Conservation (phyloP, 331 rosid genomes). For the Malus hybrid region DNA sequence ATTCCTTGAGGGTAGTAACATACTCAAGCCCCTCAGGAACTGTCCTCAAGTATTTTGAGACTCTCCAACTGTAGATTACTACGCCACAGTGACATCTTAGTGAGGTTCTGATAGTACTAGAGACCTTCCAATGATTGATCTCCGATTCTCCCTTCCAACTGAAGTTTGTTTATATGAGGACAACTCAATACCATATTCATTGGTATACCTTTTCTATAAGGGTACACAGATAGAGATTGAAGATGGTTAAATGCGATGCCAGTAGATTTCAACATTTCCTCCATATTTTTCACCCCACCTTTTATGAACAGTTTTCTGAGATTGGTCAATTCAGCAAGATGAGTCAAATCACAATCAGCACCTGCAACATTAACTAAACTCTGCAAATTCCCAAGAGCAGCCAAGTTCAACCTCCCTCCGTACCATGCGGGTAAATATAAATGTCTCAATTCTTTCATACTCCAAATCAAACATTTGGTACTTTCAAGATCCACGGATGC, state of each 20-base stretch:
- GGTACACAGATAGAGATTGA: background rate
- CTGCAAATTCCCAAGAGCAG: background rate
- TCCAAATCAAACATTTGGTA: constrained; percentile 25
- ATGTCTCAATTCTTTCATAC: constrained; percentile 39
- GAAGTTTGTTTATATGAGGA: too few relatives aligned
- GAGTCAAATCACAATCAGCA: background rate
- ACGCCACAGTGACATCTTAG: fast-evolving
- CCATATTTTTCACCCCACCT: background rate
- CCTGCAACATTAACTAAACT: background rate
- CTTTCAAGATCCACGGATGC: too few relatives aligned
- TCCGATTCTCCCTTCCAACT: fast-evolving
- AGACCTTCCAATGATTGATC: constrained; percentile 1
- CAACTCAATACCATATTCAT: too few relatives aligned
- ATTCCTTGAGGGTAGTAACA: too few relatives aligned
- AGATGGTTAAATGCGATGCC: background rate
- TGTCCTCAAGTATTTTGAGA: background rate
- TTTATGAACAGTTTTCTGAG: background rate
- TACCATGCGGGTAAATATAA: constrained; percentile 8
- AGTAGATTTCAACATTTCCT: background rate
- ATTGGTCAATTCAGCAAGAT: background rate
- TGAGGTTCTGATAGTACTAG: constrained; percentile 13
- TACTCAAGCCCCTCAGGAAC: constrained; percentile 41
- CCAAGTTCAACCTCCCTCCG: background rate
- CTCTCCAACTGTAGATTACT: too few relatives aligned
- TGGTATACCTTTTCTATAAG: too few relatives aligned